Base-by-base conservation (phyloP, 73 alveolate species). In the Paramecium biaurelia region DNA sequence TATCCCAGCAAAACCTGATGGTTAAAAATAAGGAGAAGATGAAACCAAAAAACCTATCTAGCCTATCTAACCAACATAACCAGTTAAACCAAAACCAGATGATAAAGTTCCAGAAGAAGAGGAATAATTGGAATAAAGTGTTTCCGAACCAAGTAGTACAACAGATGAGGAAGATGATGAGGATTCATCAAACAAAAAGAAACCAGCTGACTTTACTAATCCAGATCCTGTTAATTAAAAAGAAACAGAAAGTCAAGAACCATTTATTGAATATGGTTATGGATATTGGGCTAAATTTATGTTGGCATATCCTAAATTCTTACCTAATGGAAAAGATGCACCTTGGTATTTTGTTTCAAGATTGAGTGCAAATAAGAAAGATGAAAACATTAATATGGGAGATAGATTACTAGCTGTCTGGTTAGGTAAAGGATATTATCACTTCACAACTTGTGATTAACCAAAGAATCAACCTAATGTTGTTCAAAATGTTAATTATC, bases 151-250 rank as follows among this genome's bases (percentile, higher is more conserved):
- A 24, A 47, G 70, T 41, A 79, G 90, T 45, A 41, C 57, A n/a
- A 37, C 87, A 14, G 90, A 79, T 24, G 90, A 79, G 3, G 90
- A 79, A 24, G 90, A 79, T 79, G 90, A 79, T 79, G 90, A 43
- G 9, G 74, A 38, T 30, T 30, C 72, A 20, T 12, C 45, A 23
- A 42, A 32, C n/a, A 79, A 42, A 34, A 79, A 79, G 90, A 79
- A 79, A 43, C 30, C 56, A 8, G 70, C 90, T 43, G 90, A 79
- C 15, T 41, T 21, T 34, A 79, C 70, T 9, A 38, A 23, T 12
- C 63, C 45, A 47, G 90, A 79, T 8, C 90, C 90, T 23, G 47
- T 79, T n/a, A 11, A 20, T 43, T 58, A n/a, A 45, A 79, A 47
- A 49, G 90, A 79, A 1, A 21, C 1, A 12, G 86, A 72, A 20